A percentile compares a stretch with the other conserved stretches of the same genome.
phyloP scores from a whole-genome alignment of 805 yeast species.

The Maudiozyma saulgeensis region DNA sequence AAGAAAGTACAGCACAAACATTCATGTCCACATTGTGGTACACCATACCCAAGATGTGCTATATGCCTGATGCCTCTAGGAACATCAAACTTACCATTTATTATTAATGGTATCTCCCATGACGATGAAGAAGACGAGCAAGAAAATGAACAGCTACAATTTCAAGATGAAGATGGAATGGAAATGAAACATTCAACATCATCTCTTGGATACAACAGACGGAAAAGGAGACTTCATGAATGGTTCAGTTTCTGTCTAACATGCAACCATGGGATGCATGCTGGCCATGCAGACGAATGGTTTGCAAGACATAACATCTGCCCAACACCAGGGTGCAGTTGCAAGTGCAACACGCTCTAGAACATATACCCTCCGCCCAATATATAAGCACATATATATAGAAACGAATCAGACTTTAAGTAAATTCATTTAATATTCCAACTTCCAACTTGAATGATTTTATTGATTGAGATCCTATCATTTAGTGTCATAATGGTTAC shows the following conservation, averaged over 20 bases:
- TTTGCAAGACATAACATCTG: constrained; percentile 78
- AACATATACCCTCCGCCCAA: too few relatives aligned
- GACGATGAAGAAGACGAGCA: neutral
- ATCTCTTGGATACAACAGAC: neutral
- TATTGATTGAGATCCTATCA: neutral
- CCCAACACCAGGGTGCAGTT: constrained; percentile 89
- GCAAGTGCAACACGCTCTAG: constrained; percentile 59
- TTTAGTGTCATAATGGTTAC: neutral
- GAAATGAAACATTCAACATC: neutral
- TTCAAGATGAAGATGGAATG: constrained; percentile 3
- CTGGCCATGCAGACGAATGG: constrained; percentile 95
- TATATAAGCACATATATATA: neutral
- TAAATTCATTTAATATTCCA: neutral
- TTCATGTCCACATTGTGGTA: constrained; percentile 77
- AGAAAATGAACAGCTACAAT: neutral
- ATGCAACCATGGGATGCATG: constrained; percentile 92
- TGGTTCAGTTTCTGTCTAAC: constrained; percentile 90
- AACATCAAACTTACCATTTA: constrained; percentile 29
- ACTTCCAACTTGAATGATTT: neutral
- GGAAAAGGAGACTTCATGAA: constrained; percentile 40
- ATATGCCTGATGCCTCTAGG: constrained; percentile 79
- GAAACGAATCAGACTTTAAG: neutral
- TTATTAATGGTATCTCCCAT: constrained; percentile 19
- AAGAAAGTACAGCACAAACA: constrained; percentile 16
- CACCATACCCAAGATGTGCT: constrained; percentile 82